phyloP scores from a whole-genome alignment of 768 basidiomycete species.

The Brasilioporus rufonigricans region DNA sequence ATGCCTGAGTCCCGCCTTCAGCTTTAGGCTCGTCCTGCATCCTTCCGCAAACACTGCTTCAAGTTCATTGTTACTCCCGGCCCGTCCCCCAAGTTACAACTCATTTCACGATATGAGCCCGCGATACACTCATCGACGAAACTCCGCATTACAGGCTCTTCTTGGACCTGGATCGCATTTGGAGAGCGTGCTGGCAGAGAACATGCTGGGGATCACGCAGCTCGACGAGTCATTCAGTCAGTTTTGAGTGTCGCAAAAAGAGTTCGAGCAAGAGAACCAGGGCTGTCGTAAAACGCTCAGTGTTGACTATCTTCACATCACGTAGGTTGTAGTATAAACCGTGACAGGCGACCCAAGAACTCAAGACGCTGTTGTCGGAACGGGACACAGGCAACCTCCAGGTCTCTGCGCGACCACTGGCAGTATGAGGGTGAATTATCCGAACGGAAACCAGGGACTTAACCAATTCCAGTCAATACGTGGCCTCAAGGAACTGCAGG shows the following conservation, averaged over 20 bases:
- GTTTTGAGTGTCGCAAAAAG: slow-evolving; percentile 39
- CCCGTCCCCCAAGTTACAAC: too few relatives aligned
- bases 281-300: slow-evolving; percentile 33
- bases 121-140: slow-evolving; percentile 44
- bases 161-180: slow-evolving; percentile 48
- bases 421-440: not conserved
- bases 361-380: slow-evolving; percentile 56
- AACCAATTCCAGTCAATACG: slow-evolving; percentile 53
- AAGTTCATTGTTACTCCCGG: too few relatives aligned
- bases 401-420: slow-evolving; percentile 37
- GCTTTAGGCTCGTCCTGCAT: too few relatives aligned
- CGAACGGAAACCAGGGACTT: slow-evolving; percentile 2
- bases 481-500: slow-evolving; percentile 62
- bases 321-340: slow-evolving; percentile 42
- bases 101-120: too few relatives aligned
- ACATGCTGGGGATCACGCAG: slow-evolving; percentile 36
- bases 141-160: slow-evolving; percentile 56
- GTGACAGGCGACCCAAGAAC: slow-evolving; percentile 57
- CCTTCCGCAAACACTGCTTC: too few relatives aligned
- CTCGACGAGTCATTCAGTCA: slow-evolving; percentile 45
- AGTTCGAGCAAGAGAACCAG: slow-evolving; percentile 44
- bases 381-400: slow-evolving; percentile 66
- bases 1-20: too few relatives aligned
- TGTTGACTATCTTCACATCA: slow-evolving; percentile 12
- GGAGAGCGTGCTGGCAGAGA: slow-evolving; percentile 42